Evolutionary conservation across 1,284 basidiomycete species (phyloP), one percentile per base, ranked within the genome.

Genomic region (Pyrrhoderma lamaoense): DNA sequence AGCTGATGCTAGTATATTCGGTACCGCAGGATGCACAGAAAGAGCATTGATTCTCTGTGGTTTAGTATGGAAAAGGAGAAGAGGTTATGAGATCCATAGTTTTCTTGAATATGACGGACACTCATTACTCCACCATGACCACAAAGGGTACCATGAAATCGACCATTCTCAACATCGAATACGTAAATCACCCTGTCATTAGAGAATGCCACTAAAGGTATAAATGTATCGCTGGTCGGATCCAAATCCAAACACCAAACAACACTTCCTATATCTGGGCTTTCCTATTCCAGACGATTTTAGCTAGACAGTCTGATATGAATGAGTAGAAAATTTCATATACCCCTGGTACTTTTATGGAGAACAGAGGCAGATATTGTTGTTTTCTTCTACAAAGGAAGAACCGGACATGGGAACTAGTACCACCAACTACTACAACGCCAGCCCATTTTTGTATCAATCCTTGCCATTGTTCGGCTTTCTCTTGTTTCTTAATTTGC

Each of bases 91-190:
- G 9, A 16, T 11, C n/a, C n/a, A n/a, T n/a, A n/a, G n/a, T n/a
- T n/a, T n/a, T n/a, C n/a, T n/a, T n/a, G n/a, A n/a, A n/a, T n/a
- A n/a, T n/a, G n/a, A 37, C 35, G 16, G 16, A 40, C 8, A 22
- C 5, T 5, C n/a, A 5, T 40, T 16, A 56, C 54, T 19, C 54
- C 54, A 8, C 54, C 54, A 27, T 56, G 54, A 11, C 54, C 54
- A 13, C 45, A 36, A 18, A 56, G 42, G 18, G 51, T 38, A 35
- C 54, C 54, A 40, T 56, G 54, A 16, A 43, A 56, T 21, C 8
- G 42, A n/a, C 50, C 54, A n/a, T 43, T 49, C 22, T 52, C 51
- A n/a, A 52, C 46, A 25, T 56, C 47, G 46, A 52, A 49, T 11
- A 56, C 36, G 23, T 56, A 56, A 21, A 56, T 16, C 1, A 56